Evolutionary conservation across 345 rosid genomes (phyloP).

Genomic region (Arabidopsis arenosa): DNA sequence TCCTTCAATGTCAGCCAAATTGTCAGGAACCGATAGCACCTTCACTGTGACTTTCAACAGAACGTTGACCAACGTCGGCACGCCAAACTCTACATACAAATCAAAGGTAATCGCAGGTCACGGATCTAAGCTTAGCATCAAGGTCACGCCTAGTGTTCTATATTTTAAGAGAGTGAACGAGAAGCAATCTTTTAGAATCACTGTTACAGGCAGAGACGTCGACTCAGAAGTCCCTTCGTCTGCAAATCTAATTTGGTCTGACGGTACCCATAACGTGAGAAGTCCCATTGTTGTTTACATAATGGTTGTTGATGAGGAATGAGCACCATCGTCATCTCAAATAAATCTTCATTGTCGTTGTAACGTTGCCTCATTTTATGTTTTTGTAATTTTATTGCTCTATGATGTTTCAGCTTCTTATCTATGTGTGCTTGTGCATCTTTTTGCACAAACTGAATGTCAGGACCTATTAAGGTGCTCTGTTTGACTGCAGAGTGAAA

Average conservation of each 20-base stretch:
- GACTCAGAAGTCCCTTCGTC: conserved; percentile 14
- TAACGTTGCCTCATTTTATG: not conserved
- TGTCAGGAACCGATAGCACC: not conserved
- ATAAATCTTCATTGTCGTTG: not conserved
- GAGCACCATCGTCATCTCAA: not conserved
- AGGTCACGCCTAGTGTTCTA: conserved; percentile 52
- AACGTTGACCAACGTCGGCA: conserved; percentile 65
- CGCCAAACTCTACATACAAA: conserved; percentile 51
- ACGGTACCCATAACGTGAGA: conserved; percentile 40
- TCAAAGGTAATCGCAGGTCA: conserved; percentile 20
- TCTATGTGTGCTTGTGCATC: not conserved
- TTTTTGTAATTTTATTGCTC: not conserved
- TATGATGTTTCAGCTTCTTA: not conserved
- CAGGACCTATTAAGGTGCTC: no score
- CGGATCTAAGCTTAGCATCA: conserved; percentile 27
- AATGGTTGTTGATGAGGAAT: not conserved
- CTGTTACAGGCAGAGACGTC: conserved; percentile 32
- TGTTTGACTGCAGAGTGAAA: no score
- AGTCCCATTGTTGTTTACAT: conserved; percentile 45
- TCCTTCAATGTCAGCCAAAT: conserved; percentile 24
- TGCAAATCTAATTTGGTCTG: conserved; percentile 46
- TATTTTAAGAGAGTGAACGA: conserved; percentile 47
- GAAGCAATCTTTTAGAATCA: conserved; percentile 52
- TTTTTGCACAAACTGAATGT: no score
- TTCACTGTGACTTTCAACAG: conserved; percentile 47